These are phyloP conservation scores for Takashimella koratensis DNA, from an alignment of 1,284 basidiomycete species.

Conservation along the genomic window DNA sequence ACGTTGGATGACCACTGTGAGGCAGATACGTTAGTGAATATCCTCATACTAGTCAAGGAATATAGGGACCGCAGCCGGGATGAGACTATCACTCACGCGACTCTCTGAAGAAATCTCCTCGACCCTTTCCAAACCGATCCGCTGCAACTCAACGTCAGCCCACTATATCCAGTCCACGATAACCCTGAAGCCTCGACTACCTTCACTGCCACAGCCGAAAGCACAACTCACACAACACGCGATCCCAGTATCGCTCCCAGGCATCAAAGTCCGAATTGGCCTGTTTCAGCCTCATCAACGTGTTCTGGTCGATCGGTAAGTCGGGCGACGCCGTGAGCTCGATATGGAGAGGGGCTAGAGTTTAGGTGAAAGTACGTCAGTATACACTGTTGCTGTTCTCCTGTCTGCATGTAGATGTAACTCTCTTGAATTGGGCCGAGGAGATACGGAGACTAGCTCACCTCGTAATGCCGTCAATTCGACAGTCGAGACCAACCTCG, in stretches of 20 bases:
- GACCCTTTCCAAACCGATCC: slow-evolving; percentile 41
- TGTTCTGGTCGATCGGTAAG: slow-evolving; percentile 43
- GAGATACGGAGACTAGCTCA: no score
- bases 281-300: slow-evolving; percentile 44
- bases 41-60: no score
- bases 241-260: slow-evolving; percentile 51
- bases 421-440: no score
- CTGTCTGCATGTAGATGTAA: no score
- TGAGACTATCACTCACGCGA: slow-evolving; percentile 28
- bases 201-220: no score
- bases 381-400: no score
- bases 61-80: no score
- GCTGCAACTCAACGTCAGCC: slow-evolving; percentile 11
- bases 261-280: slow-evolving; percentile 49
- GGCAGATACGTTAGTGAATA: no score
- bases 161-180: neutral
- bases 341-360: slow-evolving; percentile 43
- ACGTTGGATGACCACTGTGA: slow-evolving; percentile 35
- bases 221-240: slow-evolving; percentile 38
- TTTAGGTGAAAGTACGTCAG: no score
- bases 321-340: slow-evolving; percentile 46
- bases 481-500: slow-evolving; percentile 84
- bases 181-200: no score
- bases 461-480: slow-evolving; percentile 45
- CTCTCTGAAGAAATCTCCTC: slow-evolving; percentile 47